These are phyloP conservation scores for Pleurotus platypus DNA, from an alignment of 768 basidiomycete species.

Conservation along the genomic window DNA sequence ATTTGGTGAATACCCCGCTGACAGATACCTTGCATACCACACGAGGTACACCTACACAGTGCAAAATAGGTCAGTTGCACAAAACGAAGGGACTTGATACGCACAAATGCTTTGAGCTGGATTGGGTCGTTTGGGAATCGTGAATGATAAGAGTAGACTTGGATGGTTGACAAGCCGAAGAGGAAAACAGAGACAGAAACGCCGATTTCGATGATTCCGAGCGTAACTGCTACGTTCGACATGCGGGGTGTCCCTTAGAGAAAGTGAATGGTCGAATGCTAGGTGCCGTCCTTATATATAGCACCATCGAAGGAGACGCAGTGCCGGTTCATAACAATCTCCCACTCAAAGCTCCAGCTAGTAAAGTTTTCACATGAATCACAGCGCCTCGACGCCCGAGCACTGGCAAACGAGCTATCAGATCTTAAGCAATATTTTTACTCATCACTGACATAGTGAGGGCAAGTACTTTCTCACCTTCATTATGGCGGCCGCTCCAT, in stretches of 20 bases:
- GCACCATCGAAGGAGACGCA: no score
- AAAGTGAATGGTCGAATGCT: no score
- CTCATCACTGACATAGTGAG: no score
- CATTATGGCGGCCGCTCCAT: no score
- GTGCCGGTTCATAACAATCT: no score
- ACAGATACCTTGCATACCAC: not conserved
- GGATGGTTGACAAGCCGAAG: slow-evolving; percentile 22
- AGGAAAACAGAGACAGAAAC: slow-evolving; percentile 21
- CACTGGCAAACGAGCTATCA: no score
- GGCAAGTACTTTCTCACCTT: no score
- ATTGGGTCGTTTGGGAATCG: slow-evolving; percentile 18
- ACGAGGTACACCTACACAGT: slow-evolving; percentile 5
- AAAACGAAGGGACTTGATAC: not conserved
- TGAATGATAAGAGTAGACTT: slow-evolving; percentile 19
- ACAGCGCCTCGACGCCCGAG: no score
- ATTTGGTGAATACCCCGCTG: not conserved
- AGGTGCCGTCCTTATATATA: no score
- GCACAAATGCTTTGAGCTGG: slow-evolving; percentile 18
- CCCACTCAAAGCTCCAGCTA: no score
- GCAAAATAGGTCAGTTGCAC: not conserved
- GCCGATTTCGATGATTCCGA: slow-evolving; percentile 22
- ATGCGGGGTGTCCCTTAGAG: not conserved
- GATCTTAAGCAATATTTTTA: no score
- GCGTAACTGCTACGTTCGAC: slow-evolving; percentile 14
- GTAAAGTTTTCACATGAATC: no score